Evolutionary conservation across 2,329 filamentous ascomycete genomes (phyloP), one percentile per base, ranked within the genome.

Genomic region (Alternaria gaisen): DNA sequence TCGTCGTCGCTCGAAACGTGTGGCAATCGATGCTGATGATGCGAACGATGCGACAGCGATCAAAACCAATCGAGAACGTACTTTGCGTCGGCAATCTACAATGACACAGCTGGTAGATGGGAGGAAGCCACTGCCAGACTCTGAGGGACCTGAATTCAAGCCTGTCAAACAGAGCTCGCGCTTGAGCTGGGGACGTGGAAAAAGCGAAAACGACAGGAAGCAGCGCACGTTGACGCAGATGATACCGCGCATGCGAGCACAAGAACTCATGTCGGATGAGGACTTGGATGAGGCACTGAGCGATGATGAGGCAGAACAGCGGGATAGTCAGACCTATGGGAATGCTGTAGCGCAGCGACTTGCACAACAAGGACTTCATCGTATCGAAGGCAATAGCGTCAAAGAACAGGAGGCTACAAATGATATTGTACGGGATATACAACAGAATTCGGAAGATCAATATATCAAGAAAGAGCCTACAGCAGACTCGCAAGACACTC

Each of bases 181-280:
- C 40, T 56, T 53, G 43, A 76, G 70, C 20, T 72, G 65, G 70
- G 66, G 65, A 2, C 61, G 38, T 34, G 59, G 56, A 24, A 67
- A 56, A 46, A 56, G 28, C 36, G 44, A 48, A 18, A 68, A 65
- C 18, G 69, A 72, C 53, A 50, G 52, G 20, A 65, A 69, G 50
- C 76, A 78, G 51, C 67, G 66, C 14, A 78, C 76, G 1, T 63
- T 78, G 53, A 78, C 76, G 10, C 76, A 78, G 42, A 78, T 78
- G 74, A 62, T 78, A 18, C 72, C 71, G 18, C 66, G 71, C 1
- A 65, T 76, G 60, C 65, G 53, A 9, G 48, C 64, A 3, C 20
- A 67, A 40, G 70, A 47, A 44, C 61, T 42, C 16, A 50, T 60
- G 36, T 71, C 70, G 1, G 67, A 72, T 38, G 69, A 69, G 5